These are phyloP conservation scores for Colletotrichum falcatum DNA, from an alignment of 2,329 filamentous ascomycete genomes.

Conservation along the genomic window DNA sequence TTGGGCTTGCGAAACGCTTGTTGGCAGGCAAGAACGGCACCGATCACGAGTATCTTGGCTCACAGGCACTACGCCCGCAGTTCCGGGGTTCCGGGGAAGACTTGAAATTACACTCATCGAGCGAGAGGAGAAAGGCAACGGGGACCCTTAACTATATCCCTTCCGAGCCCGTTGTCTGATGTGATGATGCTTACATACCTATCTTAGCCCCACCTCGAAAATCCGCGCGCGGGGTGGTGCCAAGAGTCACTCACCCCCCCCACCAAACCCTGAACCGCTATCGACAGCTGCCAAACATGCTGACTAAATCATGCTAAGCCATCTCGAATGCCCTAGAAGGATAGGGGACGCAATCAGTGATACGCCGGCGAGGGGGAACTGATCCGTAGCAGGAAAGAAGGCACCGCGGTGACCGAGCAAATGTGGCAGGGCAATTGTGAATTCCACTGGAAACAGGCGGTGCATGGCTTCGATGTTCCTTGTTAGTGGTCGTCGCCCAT, in stretches of 20 bases:
- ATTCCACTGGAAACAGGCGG: neutral
- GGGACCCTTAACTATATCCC: neutral
- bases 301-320: neutral
- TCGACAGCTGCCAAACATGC: neutral
- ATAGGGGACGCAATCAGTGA: neutral
- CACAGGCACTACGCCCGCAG: neutral
- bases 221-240: no score
- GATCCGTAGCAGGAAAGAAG: no score
- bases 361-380: neutral
- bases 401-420: neutral
- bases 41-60: neutral
- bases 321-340: neutral
- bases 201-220: neutral
- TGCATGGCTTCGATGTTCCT: conserved; percentile 1
- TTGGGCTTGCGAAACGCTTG: conserved; percentile 23
- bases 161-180: neutral
- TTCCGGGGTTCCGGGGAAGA: neutral
- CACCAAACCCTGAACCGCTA: neutral
- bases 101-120: neutral
- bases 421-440: neutral
- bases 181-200: conserved; percentile 18
- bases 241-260: neutral
- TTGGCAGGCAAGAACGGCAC: neutral
- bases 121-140: neutral
- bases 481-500: conserved; percentile 2